These are phyloP conservation scores for Magnolia kwangsiensis DNA, from an alignment of 164 flowering plant genomes.

Conservation along the genomic window DNA sequence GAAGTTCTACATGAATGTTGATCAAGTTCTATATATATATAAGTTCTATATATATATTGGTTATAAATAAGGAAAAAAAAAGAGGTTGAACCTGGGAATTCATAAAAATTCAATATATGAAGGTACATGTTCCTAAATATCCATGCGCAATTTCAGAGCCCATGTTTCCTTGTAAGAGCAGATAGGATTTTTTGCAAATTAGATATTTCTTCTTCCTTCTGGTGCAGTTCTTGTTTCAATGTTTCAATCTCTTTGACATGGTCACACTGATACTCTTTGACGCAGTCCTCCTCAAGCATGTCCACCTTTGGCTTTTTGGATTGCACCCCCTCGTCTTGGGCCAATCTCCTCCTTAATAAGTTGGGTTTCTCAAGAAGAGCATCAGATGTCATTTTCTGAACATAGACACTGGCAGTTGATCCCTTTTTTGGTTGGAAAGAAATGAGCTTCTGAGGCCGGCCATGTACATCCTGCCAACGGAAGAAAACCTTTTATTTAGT, in stretches of 20 bases:
- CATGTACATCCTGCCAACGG: not conserved
- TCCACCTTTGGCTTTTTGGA: conserved; percentile 29
- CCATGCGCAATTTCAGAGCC: conserved; percentile 25
- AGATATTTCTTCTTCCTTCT: conserved; percentile 40
- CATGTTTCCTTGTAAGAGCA: conserved; percentile 52
- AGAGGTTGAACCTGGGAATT: not conserved
- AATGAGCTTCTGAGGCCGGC: conserved; percentile 17
- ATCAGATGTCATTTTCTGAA: conserved; percentile 35
- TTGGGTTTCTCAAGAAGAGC: not conserved
- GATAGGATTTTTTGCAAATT: conserved; percentile 51
- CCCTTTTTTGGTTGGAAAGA: conserved; percentile 28
- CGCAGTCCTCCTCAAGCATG: not conserved
- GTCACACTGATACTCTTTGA: conserved; percentile 27
- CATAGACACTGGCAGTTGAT: conserved; percentile 18
- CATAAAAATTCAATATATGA: not conserved
- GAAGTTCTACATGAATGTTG: not conserved
- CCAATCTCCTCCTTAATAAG: conserved; percentile 35
- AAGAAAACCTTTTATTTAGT: too few species aligned
- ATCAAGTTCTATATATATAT: too few species aligned
- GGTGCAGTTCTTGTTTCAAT: conserved; percentile 33
- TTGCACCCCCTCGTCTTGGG: conserved; percentile 7
- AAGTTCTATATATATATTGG: not conserved
- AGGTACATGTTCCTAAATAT: not conserved
- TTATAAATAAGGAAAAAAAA: too few species aligned
- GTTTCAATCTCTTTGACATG: conserved; percentile 40